These are phyloP conservation scores for Solanum habrochaites DNA, from an alignment of 257 asterid genomes.

Conservation along the genomic window DNA sequence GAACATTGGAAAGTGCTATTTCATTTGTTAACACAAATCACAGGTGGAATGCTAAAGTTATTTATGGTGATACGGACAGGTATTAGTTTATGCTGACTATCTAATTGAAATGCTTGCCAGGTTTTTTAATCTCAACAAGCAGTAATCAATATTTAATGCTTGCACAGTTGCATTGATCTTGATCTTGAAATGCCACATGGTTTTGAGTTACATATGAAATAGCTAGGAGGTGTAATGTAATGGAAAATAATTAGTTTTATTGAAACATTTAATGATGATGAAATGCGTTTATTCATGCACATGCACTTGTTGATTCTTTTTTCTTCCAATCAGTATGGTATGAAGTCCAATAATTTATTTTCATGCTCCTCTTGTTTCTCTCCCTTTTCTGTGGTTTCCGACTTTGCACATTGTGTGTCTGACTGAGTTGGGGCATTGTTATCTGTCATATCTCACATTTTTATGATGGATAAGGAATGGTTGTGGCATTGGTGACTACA, in stretches of 20 bases:
- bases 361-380: neutral
- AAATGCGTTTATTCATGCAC: neutral
- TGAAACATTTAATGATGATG: neutral
- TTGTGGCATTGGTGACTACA: neutral
- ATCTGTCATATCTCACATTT: neutral
- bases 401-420: neutral
- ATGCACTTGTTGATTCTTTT: neutral
- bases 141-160: neutral
- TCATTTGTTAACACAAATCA: conserved; percentile 63
- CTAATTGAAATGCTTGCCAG: neutral
- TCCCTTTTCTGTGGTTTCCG: neutral
- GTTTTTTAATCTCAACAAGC: neutral
- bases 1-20: conserved; percentile 83
- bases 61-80: conserved; percentile 98
- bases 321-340: neutral
- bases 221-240: neutral
- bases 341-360: neutral
- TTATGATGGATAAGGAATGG: neutral
- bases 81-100: neutral
- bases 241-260: neutral
- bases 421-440: neutral
- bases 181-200: neutral
- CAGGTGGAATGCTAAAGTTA: conserved; percentile 80
- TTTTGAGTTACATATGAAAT: neutral
- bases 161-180: neutral